Base-by-base conservation (phyloP, 75 land plant species). In the Selaginella moellendorffii region DNA sequence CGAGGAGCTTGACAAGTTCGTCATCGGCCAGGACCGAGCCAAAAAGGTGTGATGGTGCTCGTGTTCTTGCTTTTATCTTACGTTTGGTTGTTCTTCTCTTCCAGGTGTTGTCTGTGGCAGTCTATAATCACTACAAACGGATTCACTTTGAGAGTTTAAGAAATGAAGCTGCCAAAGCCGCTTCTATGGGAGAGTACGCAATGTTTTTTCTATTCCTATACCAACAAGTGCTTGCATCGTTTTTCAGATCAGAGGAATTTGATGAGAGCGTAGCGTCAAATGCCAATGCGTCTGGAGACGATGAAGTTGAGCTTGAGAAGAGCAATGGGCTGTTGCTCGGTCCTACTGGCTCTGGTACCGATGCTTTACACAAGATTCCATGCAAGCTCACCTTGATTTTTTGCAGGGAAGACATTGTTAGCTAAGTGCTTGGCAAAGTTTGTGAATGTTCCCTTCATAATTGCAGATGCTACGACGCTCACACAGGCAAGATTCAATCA, bases 291-390 rank as follows among this genome's bases (percentile, higher is more conserved):
- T 72, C 85, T 66, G 86, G 83, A n/a, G 77, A 76, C 63, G 79
- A 78, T 70, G 31, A 19, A 0, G 96, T 86, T 31, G 96, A 89
- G 77, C 60, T 89, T 52, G 90, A 89, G 66, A 89, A 89, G 71
- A 89, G 90, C 70, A 89, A 89, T 81, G 84, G 85, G 0, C 75
- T 89, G 30, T 63, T 89, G 61, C 68, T 89, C 77, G 96, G 90
- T 56, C 90, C 96, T 9, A 89, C 86, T 71, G 90, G 96, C 9
- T 89, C 90, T 54, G 96, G 90, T 89, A 69, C n/a, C n/a, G n/a
- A n/a, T n/a, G n/a, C n/a, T n/a, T n/a, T n/a, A n/a, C n/a, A n/a
- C n/a, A n/a, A n/a, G n/a, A n/a, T n/a, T n/a, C n/a, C n/a, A n/a
- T n/a, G n/a, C n/a, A n/a, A n/a, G n/a, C n/a, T n/a, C n/a, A n/a